phyloP scores from a whole-genome alignment of 2,329 filamentous ascomycete genomes.

The Diaporthe caulivora region DNA sequence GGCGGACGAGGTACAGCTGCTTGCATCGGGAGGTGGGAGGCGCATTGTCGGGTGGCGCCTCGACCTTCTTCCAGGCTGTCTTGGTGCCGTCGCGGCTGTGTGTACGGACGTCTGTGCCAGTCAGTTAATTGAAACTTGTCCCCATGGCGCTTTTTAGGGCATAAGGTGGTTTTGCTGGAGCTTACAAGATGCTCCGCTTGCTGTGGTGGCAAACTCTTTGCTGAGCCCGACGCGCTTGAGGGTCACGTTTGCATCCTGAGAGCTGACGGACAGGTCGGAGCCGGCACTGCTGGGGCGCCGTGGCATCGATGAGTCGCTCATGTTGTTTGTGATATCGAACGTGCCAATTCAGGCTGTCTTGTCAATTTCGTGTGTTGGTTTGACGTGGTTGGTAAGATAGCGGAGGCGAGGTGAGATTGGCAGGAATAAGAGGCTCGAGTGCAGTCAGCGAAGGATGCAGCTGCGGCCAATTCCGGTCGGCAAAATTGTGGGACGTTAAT shows the following conservation, averaged over 20 bases:
- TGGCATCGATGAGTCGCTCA: neutral
- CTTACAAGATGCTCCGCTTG: neutral
- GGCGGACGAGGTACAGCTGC: slow-evolving; percentile 19
- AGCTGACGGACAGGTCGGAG: neutral
- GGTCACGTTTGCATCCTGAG: neutral
- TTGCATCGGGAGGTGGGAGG: neutral
- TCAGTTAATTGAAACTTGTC: neutral
- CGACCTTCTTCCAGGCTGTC: slow-evolving; percentile 10
- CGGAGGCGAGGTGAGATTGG: too few species aligned
- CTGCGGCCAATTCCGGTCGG: too few species aligned
- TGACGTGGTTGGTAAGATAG: too few species aligned
- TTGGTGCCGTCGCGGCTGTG: neutral
- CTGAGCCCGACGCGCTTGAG: slow-evolving; percentile 1
- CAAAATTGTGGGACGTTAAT: too few species aligned
- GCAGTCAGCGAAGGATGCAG: too few species aligned
- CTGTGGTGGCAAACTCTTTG: slow-evolving; percentile 8
- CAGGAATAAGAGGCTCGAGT: too few species aligned
- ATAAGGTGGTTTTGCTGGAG: neutral
- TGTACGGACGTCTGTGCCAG: neutral
- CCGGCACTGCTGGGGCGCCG: neutral
- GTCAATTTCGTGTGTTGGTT: too few species aligned
- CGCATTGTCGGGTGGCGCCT: neutral
- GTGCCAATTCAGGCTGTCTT: too few species aligned
- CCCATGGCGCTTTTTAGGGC: too few species aligned
- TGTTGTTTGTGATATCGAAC: neutral